Conservation (phyloP, 495 filamentous ascomycete genomes). For the Arthonia radiata region DNA sequence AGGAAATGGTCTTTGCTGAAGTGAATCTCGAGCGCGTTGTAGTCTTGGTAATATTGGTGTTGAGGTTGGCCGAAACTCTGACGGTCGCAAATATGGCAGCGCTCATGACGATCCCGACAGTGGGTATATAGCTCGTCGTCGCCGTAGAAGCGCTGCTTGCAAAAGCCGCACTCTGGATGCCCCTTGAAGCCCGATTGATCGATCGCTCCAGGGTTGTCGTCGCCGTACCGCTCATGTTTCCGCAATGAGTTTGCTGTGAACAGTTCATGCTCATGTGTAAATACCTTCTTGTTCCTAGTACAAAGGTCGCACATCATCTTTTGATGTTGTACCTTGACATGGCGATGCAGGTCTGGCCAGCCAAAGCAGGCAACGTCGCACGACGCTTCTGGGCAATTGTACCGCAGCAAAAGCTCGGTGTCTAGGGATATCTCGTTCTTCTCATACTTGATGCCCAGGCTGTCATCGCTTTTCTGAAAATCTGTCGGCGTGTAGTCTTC, state of each 20-base stretch:
- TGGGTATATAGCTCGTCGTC: constrained; percentile 86
- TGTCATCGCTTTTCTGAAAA: constrained; percentile 49
- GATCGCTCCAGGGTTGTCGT: constrained; percentile 68
- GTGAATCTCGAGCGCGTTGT: constrained; percentile 59
- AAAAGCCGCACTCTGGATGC: constrained; percentile 87
- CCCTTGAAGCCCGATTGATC: constrained; percentile 94
- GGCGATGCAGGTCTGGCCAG: constrained; percentile 83
- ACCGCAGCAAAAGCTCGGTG: constrained; percentile 63
- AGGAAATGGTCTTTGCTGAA: constrained; percentile 72
- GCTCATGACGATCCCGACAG: constrained; percentile 76
- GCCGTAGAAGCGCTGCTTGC: constrained; percentile 75
- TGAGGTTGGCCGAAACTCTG: constrained; percentile 37
- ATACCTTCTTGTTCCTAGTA: constrained; percentile 86
- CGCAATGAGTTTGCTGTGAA: constrained; percentile 59
- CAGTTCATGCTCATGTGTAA: constrained; percentile 93
- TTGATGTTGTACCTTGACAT: constrained; percentile 58
- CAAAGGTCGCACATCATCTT: constrained; percentile 92
- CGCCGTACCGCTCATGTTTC: constrained; percentile 73
- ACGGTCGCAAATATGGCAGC: constrained; percentile 84
- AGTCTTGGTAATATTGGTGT: constrained; percentile 74
- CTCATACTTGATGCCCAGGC: constrained; percentile 76
- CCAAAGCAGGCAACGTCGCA: constrained; percentile 80
- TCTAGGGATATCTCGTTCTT: constrained; percentile 70
- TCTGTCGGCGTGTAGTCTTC: constrained; percentile 54
- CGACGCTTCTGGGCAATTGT: constrained; percentile 69